Evolutionary conservation across 1,284 basidiomycete genomes (phyloP).

Genomic region (Cutaneotrichosporon curvatum): DNA sequence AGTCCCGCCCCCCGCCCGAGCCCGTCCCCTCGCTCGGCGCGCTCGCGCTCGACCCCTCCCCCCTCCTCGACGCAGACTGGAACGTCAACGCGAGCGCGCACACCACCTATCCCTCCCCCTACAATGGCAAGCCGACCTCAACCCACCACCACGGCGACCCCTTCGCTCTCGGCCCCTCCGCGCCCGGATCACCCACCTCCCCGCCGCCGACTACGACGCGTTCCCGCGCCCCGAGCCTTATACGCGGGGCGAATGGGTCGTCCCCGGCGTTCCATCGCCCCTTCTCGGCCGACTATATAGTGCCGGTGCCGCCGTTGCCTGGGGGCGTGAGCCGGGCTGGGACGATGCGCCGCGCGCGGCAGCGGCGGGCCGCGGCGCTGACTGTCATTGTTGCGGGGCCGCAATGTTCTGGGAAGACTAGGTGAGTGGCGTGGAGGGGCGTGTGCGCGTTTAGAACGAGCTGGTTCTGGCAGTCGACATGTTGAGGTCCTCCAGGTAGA

Average conservation of each 20-base stretch:
- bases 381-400: conserved; percentile 38
- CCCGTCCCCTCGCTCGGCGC: conserved; percentile 19
- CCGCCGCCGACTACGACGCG: neutral
- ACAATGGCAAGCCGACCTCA: too few relatives aligned
- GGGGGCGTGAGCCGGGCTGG: neutral
- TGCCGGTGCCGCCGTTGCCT: conserved; percentile 2
- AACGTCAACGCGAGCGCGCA: neutral
- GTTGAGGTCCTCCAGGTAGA: conserved; percentile 20
- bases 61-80: conserved; percentile 30
- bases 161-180: too few relatives aligned
- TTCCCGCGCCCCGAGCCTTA: conserved; percentile 4
- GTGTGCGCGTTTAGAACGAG: neutral
- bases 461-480: neutral
- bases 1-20: conserved; percentile 2
- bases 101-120: neutral
- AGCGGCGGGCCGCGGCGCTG: conserved; percentile 21
- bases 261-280: conserved; percentile 31
- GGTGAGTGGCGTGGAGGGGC: conserved; percentile 18
- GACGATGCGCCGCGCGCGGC: conserved; percentile 3
- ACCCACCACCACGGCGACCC: too few relatives aligned
- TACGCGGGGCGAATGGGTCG: conserved; percentile 5
- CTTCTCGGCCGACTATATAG: conserved; percentile 26
- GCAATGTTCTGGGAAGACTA: conserved; percentile 35
- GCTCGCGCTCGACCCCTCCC: conserved; percentile 30
- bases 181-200: neutral